Percentiles rank a stretch among this genome's conserved stretches.
phyloP scores from a whole-genome alignment of 306 rosid species.

The Castanospermum australe region DNA sequence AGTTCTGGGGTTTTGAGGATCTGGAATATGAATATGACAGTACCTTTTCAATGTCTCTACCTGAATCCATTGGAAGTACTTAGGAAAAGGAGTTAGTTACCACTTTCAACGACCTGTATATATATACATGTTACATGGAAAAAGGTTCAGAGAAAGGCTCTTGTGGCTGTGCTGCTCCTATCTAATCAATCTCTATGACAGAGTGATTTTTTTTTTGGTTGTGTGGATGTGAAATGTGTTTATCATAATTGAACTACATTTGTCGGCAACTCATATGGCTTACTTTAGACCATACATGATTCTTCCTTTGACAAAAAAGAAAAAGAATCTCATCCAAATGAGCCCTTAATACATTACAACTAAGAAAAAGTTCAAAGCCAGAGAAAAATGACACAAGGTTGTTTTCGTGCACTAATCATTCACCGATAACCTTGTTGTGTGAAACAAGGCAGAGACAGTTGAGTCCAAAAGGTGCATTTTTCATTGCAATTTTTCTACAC shows the following conservation, averaged over 20 bases:
- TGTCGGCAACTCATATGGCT: conserved; percentile 25
- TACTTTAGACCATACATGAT: neutral
- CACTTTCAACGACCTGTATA: conserved; percentile 31
- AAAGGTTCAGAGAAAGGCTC: neutral
- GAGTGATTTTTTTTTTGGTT: neutral
- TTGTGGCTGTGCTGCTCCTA: conserved; percentile 6
- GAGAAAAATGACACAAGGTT: conserved; percentile 29
- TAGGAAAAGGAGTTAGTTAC: conserved; percentile 17
- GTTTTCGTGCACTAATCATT: conserved; percentile 12
- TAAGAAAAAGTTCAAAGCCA: neutral
- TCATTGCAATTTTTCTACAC: neutral
- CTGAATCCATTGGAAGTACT: conserved; percentile 54
- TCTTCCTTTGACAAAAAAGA: too few species aligned
- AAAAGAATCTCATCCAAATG: too few species aligned
- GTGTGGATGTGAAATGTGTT: conserved; percentile 23
- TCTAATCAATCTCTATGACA: conserved; percentile 15
- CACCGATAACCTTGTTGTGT: neutral
- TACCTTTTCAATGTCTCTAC: conserved; percentile 73
- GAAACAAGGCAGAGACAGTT: neutral
- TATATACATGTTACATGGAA: conserved; percentile 4
- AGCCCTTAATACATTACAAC: neutral
- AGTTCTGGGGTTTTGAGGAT: conserved; percentile 91
- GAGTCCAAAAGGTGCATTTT: neutral
- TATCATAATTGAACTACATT: neutral
- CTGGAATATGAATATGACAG: conserved; percentile 76